Evolutionary conservation across 2,329 filamentous ascomycete species (phyloP).

Genomic region (Penicillium sp.): DNA sequence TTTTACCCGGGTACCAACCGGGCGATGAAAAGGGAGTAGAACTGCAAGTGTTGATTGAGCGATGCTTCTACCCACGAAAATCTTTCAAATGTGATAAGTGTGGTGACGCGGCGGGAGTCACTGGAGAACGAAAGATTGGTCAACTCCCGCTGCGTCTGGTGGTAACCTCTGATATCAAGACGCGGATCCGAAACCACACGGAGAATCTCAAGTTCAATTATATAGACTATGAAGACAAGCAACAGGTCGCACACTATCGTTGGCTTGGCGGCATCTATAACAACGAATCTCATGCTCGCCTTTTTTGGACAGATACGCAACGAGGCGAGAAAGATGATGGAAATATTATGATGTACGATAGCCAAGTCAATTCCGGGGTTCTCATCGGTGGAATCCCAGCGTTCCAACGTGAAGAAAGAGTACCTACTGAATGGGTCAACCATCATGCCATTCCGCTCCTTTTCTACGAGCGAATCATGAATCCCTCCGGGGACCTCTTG

Average conservation of each 20-base stretch:
- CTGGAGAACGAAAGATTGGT: conserved; percentile 13
- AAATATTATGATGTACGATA: conserved; percentile 33
- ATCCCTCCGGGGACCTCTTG: conserved; percentile 22
- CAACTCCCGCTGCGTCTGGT: conserved; percentile 32
- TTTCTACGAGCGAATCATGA: conserved; percentile 36
- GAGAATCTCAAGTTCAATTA: conserved; percentile 26
- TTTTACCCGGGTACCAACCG: conserved; percentile 10
- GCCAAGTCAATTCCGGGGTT: conserved; percentile 20
- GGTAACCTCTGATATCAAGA: conserved; percentile 16
- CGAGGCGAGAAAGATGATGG: conserved; percentile 25
- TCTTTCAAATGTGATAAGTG: conserved; percentile 9
- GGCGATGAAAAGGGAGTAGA: conserved; percentile 17
- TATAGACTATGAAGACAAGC: conserved; percentile 11
- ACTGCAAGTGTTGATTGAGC: conserved; percentile 20
- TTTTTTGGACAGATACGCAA: conserved; percentile 34
- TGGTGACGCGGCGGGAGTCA: background rate
- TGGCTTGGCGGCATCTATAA: conserved; percentile 41
- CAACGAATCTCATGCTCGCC: conserved; percentile 18
- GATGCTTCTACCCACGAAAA: conserved; percentile 12
- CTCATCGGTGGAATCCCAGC: conserved; percentile 28
- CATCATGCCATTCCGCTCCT: conserved; percentile 25
- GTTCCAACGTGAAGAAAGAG: conserved; percentile 13
- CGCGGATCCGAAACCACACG: conserved; percentile 24
- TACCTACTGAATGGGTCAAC: conserved; percentile 27
- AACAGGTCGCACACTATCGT: conserved; percentile 29